A percentile compares a stretch with the other conserved stretches of the same genome.
These are phyloP conservation scores for Venturiaceae sp. DNA, from an alignment of 2,329 filamentous ascomycete genomes.

Conservation along the genomic window DNA sequence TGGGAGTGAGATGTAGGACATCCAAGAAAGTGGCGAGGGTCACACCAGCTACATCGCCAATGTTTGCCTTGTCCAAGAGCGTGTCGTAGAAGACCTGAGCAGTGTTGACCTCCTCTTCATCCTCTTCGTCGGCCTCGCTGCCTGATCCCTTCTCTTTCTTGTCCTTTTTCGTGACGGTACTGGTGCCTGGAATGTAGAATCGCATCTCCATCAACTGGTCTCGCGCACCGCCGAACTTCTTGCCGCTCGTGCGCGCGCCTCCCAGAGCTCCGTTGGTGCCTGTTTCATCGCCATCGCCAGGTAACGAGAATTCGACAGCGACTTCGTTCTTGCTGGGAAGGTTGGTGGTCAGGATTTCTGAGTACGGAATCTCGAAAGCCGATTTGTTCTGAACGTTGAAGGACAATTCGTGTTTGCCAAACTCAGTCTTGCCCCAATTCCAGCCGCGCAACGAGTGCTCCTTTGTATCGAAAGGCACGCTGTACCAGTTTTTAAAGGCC, in stretches of 20 bases:
- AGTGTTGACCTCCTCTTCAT: constrained; percentile 77
- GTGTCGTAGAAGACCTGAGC: constrained; percentile 98
- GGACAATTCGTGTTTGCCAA: constrained; percentile 84
- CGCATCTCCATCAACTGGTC: constrained; percentile 98
- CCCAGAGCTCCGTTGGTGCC: constrained; percentile 65
- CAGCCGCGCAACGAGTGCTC: constrained; percentile 93
- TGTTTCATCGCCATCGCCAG: constrained; percentile 57
- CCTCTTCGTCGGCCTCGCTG: constrained; percentile 48
- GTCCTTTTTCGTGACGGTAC: constrained; percentile 46
- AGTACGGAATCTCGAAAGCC: constrained; percentile 93
- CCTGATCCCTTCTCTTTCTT: constrained; percentile 52
- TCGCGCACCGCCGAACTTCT: constrained; percentile 77
- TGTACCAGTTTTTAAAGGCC: constrained; percentile 98
- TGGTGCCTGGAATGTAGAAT: constrained; percentile 92
- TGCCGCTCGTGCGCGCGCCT: constrained; percentile 66
- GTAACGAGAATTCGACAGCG: constrained; percentile 82
- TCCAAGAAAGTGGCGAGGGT: constrained; percentile 97
- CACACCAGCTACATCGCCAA: constrained; percentile 97
- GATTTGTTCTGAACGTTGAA: constrained; percentile 97
- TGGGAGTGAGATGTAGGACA: constrained; percentile 91
- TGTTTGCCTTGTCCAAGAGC: constrained; percentile 96
- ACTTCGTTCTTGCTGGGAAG: constrained; percentile 96
- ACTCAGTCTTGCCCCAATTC: constrained; percentile 99
- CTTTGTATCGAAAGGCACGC: constrained; percentile 80
- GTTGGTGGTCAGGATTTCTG: constrained; percentile 96